phyloP scores from a whole-genome alignment of 495 filamentous ascomycete genomes.

The Parathielavia hyrcaniae region DNA sequence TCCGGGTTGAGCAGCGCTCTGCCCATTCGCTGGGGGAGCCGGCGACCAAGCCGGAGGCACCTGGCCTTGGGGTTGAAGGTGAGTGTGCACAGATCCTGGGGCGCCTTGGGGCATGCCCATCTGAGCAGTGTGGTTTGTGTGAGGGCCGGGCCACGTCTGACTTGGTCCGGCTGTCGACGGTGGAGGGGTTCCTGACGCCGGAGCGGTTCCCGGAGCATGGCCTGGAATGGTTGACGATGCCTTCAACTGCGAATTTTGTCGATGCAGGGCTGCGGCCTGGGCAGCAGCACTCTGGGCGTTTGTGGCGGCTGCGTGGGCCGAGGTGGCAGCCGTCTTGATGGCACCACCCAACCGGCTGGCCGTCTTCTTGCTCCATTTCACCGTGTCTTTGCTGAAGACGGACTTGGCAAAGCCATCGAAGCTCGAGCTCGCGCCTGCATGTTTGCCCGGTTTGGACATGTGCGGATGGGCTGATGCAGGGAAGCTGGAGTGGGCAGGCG shows the following conservation, averaged over 20 bases:
- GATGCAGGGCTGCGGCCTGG: constrained; percentile 15
- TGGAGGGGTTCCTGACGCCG: background rate
- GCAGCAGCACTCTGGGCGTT: constrained; percentile 14
- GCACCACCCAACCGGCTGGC: constrained; percentile 22
- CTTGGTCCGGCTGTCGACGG: background rate
- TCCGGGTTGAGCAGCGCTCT: background rate
- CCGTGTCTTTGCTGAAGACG: constrained; percentile 28
- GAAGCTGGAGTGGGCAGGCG: background rate
- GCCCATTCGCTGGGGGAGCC: background rate
- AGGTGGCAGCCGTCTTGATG: constrained; percentile 22
- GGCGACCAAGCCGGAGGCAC: background rate
- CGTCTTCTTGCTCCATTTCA: constrained; percentile 30
- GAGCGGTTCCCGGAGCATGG: background rate
- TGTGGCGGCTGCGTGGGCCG: constrained; percentile 16
- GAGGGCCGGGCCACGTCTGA: background rate
- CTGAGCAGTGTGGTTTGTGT: background rate
- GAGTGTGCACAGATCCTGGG: background rate
- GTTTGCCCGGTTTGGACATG: background rate
- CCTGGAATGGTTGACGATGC: background rate
- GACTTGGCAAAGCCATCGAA: constrained; percentile 22
- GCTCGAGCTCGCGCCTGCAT: constrained; percentile 13
- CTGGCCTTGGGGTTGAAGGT: background rate
- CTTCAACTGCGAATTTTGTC: constrained; percentile 8
- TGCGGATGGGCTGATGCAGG: background rate
- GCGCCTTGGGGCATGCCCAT: background rate